A percentile compares a stretch with the other conserved stretches of the same genome.
Conservation (phyloP, 1,284 basidiomycete genomes). For the Apiotrichum akiyoshidainum region DNA sequence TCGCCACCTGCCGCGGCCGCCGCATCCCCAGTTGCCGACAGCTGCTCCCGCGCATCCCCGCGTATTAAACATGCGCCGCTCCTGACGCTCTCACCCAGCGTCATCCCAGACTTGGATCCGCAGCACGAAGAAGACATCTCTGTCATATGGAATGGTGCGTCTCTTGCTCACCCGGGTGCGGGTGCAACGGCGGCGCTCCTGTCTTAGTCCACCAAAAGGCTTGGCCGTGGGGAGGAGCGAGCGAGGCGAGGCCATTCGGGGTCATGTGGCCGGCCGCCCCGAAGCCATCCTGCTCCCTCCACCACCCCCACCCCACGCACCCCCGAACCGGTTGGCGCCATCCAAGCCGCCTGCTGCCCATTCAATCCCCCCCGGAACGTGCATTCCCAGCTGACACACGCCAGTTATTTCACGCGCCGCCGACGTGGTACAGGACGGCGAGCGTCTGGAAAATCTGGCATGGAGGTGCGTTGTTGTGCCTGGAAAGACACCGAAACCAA, state of each 20-base stretch:
- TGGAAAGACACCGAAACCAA: background rate
- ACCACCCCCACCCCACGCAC: background rate
- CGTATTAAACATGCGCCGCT: constrained; percentile 20
- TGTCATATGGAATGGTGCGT: constrained; percentile 22
- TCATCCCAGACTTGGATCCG: constrained; percentile 7
- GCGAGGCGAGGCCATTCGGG: background rate
- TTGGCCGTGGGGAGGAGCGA: background rate
- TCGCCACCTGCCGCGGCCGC: background rate
- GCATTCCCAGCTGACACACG: background rate
- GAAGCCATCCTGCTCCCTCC: background rate
- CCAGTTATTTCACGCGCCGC: constrained; percentile 43
- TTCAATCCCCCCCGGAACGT: background rate
- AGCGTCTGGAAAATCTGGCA: constrained; percentile 45
- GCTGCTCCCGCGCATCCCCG: constrained; percentile 30
- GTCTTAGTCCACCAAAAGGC: background rate
- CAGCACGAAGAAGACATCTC: constrained; percentile 19
- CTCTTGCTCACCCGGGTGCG: background rate
- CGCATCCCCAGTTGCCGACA: background rate
- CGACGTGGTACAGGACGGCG: constrained; percentile 47
- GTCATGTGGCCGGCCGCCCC: background rate
- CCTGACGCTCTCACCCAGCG: constrained; percentile 11
- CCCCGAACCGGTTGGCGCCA: background rate
- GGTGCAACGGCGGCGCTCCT: background rate
- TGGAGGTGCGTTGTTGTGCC: constrained; percentile 30
- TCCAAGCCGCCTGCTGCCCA: background rate